Base-by-base conservation (phyloP, 1,139 yeast species). In the Saccharomyces hybrid region DNA sequence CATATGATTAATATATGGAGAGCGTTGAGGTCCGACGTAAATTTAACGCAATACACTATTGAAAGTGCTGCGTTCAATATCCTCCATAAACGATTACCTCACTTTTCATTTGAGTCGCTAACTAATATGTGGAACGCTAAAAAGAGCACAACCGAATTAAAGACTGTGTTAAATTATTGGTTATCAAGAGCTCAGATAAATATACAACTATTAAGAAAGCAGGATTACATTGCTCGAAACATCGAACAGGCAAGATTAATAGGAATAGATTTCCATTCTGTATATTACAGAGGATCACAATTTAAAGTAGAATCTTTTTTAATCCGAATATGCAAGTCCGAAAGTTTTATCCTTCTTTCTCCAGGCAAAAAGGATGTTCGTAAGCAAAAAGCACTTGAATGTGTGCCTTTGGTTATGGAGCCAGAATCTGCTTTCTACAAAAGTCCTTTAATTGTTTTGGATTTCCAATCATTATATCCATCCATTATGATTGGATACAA, bases 401-500 rank as follows among this genome's bases (percentile, higher is more conserved):
- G 90, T 59, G 81, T 93, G 7, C 97, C 99, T 0, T 74, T 93
- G 55, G 88, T 93, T 3, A 82, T 93, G 90, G 99, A 93, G 66
- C 99, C 99, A 0, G 81, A 81, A 46, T 82, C 96, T 5, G 82
- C 82, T 46, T 88, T 85, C 62, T 93, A 90, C 69, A 89, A 88
- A 57, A 86, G 95, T 51, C 99, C 99, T 0, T 75, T 93, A 50
- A 79, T 91, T 11, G 98, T 93, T 0, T 72, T 93, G 29, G 99
- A 93, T 69, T 93, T 93, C 65, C 97, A 93, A 64, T 89, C 98
- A 0, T 76, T 93, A 54, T 93, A 93, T 65, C 99, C 99, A 0
- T 90, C 98, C 0, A 79, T 93, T 16, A 81, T 93, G 70, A 88
- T 90, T 62, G 99, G 97, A 0, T 88, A 88, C 68, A 93, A 93